Evolutionary conservation across 1,284 basidiomycete species (phyloP).

Genomic region (Cystobasidium slooffiae): DNA sequence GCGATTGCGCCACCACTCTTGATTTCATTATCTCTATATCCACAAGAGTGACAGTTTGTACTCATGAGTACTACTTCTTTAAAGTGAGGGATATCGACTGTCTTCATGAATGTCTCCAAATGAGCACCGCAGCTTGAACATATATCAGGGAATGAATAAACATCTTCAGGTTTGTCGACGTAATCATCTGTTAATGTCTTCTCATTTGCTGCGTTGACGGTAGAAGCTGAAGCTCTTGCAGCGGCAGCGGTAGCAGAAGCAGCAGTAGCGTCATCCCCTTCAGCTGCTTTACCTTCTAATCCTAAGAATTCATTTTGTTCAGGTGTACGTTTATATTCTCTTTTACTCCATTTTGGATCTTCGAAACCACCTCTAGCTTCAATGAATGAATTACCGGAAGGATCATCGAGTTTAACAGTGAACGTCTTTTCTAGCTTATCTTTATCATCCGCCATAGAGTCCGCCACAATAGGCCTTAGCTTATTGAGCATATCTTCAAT

Average conservation of each 20-base stretch:
- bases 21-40: conserved; percentile 97
- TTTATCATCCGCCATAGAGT: conserved; percentile 65
- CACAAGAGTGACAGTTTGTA: conserved; percentile 91
- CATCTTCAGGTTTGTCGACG: conserved; percentile 71
- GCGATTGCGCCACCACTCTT: conserved; percentile 92
- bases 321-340: conserved; percentile 78
- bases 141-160: conserved; percentile 83
- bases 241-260: too few species aligned
- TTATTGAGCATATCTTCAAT: conserved; percentile 76
- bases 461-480: conserved; percentile 71
- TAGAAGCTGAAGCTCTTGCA: conserved; percentile 4
- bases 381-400: conserved; percentile 91
- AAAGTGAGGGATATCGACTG: conserved; percentile 96
- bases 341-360: conserved; percentile 90
- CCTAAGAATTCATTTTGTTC: conserved; percentile 86
- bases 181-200: conserved; percentile 54
- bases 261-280: background rate
- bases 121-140: conserved; percentile 88
- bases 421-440: conserved; percentile 65
- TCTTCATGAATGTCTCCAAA: conserved; percentile 91
- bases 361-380: conserved; percentile 77
- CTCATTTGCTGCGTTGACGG: conserved; percentile 32
- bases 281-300: conserved; percentile 60
- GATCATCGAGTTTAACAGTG: conserved; percentile 87
- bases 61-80: conserved; percentile 99